phyloP scores from a whole-genome alignment of 495 filamentous ascomycete genomes.

The Daldinia vernicosa region DNA sequence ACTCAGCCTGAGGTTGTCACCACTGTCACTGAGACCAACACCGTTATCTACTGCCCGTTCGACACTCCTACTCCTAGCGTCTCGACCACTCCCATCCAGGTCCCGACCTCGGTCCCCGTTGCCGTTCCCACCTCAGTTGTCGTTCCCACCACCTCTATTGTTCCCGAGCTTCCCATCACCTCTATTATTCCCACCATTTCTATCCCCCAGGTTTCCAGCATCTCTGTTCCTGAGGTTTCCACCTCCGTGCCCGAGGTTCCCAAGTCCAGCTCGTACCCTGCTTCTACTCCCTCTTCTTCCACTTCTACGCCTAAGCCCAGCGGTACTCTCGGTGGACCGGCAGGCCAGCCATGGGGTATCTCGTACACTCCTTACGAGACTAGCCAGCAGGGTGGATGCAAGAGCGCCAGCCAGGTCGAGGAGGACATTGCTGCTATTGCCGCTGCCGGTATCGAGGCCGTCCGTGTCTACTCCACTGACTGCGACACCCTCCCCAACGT shows the following conservation, averaged over 20 bases:
- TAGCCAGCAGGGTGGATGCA: conserved; percentile 66
- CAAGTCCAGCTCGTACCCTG: conserved; percentile 23
- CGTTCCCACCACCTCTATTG: conserved; percentile 6
- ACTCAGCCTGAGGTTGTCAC: conserved; percentile 71
- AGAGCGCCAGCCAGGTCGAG: conserved; percentile 66
- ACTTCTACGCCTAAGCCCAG: conserved; percentile 41
- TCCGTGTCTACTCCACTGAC: conserved; percentile 94
- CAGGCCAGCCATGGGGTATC: conserved; percentile 79
- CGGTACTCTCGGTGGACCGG: conserved; percentile 49
- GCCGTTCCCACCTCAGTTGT: conserved; percentile 28
- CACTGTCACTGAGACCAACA: conserved; percentile 73
- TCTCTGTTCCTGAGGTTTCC: conserved; percentile 7
- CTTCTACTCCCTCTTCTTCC: conserved; percentile 12
- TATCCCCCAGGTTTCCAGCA: too few species aligned
- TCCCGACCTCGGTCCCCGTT: conserved; percentile 16
- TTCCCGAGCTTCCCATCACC: conserved; percentile 24
- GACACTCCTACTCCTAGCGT: conserved; percentile 52
- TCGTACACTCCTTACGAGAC: conserved; percentile 87
- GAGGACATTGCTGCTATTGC: conserved; percentile 75
- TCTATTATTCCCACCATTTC: conserved; percentile 8
- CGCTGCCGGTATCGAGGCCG: conserved; percentile 74
- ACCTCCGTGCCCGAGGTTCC: neutral
- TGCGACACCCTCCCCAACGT: conserved; percentile 81
- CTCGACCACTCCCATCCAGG: conserved; percentile 33
- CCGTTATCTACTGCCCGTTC: conserved; percentile 78